Evolutionary conservation across 305 asterid species (phyloP).

Genomic region (Fraxinus velutina): DNA sequence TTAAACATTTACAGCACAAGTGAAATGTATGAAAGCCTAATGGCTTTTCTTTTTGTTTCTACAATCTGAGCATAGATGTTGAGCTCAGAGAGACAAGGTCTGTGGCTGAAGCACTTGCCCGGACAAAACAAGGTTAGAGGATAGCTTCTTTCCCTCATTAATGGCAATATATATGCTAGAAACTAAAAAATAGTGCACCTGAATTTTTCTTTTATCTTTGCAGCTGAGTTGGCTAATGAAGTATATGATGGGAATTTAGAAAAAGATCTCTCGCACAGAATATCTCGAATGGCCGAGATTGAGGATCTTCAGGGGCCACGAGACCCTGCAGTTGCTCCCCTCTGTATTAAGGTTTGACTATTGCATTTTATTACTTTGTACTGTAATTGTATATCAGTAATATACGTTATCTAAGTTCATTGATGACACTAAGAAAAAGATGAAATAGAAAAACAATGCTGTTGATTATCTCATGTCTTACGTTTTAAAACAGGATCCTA

Average conservation of each 20-base stretch:
- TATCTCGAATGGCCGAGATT: constrained; percentile 67
- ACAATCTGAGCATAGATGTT: constrained; percentile 50
- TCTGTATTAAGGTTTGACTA: constrained; percentile 74
- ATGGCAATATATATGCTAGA: constrained; percentile 11
- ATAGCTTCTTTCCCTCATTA: constrained; percentile 17
- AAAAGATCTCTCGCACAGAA: constrained; percentile 54
- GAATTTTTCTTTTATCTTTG: constrained; percentile 23
- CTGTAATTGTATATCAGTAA: constrained; percentile 11
- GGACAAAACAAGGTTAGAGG: constrained; percentile 69
- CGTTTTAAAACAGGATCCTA: constrained; percentile 72
- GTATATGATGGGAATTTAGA: constrained; percentile 48
- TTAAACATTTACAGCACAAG: neutral
- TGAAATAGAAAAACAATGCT: neutral
- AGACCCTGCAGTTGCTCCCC: constrained; percentile 86
- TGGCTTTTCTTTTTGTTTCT: constrained; percentile 24
- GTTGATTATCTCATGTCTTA: constrained; percentile 25
- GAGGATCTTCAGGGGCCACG: constrained; percentile 94
- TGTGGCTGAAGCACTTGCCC: constrained; percentile 91
- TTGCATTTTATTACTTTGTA: constrained; percentile 3
- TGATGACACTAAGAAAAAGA: neutral
- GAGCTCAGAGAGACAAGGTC: constrained; percentile 75
- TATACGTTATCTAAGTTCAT: neutral
- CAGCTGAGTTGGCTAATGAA: constrained; percentile 72
- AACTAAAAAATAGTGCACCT: constrained; percentile 21
- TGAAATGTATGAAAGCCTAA: constrained; percentile 19